These are phyloP conservation scores for Cnidoscolus chayamansa DNA, from an alignment of 441 rosid species.

Conservation along the genomic window DNA sequence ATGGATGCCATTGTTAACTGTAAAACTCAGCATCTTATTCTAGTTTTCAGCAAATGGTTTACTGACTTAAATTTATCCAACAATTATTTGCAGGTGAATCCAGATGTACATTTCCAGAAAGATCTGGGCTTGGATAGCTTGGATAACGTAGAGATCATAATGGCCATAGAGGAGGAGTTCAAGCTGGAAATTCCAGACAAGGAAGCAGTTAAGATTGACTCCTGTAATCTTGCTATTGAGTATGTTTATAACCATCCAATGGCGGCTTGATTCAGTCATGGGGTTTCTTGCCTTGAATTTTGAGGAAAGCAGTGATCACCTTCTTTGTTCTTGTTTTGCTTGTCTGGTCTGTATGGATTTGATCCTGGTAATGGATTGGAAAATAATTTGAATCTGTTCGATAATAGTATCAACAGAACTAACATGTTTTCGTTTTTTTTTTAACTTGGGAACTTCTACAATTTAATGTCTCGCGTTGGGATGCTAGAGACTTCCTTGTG, in stretches of 20 bases:
- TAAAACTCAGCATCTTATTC: background rate
- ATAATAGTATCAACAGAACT: constrained; percentile 23
- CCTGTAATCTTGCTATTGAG: constrained; percentile 76
- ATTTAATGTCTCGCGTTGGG: constrained; percentile 7
- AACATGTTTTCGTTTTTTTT: constrained; percentile 19
- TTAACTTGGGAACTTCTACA: constrained; percentile 4
- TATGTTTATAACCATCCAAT: constrained; percentile 78
- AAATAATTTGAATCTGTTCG: constrained; percentile 38
- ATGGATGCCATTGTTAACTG: background rate
- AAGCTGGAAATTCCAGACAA: constrained; percentile 90
- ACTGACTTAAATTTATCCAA: background rate
- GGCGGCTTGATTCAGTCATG: constrained; percentile 50
- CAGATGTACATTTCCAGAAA: constrained; percentile 84
- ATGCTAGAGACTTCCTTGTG: background rate
- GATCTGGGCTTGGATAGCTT: constrained; percentile 90
- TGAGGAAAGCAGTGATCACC: constrained; percentile 8
- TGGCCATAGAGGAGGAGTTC: constrained; percentile 95
- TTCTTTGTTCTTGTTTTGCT: constrained; percentile 22
- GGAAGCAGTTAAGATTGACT: constrained; percentile 89
- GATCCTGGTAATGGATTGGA: constrained; percentile 31
- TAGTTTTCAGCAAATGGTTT: background rate
- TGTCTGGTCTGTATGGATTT: constrained; percentile 24
- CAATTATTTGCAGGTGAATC: constrained; percentile 53
- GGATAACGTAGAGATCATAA: constrained; percentile 91
- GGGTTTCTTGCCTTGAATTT: constrained; percentile 24